phyloP scores from a whole-genome alignment of 192 early-diverging fungal genomes.

The Coemansia erecta region DNA sequence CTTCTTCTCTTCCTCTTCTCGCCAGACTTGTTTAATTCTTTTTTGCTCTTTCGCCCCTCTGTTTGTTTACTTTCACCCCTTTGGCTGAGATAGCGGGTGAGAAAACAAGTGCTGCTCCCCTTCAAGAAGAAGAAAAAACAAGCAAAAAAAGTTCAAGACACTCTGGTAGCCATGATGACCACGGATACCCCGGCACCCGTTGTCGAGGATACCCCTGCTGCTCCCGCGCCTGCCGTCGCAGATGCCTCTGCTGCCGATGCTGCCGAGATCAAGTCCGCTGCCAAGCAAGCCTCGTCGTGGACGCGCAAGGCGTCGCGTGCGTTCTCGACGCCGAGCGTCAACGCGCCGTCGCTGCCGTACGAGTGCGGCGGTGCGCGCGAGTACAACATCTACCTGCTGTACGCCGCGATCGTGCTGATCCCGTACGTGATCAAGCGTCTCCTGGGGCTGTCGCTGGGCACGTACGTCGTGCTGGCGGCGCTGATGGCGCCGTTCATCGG shows the following conservation, averaged over 20 bases:
- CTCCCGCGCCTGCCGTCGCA: neutral
- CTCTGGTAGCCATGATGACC: conserved; percentile 9
- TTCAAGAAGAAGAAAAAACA: conserved; percentile 1
- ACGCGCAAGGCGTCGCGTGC: conserved; percentile 18
- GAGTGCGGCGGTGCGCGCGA: conserved; percentile 84
- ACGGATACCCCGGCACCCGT: conserved; percentile 3
- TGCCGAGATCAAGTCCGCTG: neutral
- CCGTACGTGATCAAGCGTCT: conserved; percentile 66
- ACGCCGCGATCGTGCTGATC: conserved; percentile 58
- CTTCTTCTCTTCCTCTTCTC: neutral
- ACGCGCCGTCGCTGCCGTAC: conserved; percentile 56
- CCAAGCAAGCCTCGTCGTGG: conserved; percentile 9
- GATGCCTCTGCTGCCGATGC: neutral
- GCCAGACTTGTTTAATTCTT: neutral
- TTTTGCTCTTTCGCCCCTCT: conserved; percentile 1
- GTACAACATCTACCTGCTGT: conserved; percentile 74
- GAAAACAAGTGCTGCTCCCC: neutral
- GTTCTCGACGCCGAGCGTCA: conserved; percentile 42
- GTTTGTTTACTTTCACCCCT: neutral
- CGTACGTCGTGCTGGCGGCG: conserved; percentile 61
- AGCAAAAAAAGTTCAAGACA: neutral
- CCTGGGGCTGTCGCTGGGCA: conserved; percentile 62
- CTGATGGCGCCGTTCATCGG: conserved; percentile 72
- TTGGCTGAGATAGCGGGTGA: neutral
- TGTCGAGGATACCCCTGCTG: neutral